Base-by-base conservation (phyloP, 2,329 filamentous ascomycete species). In the Trichothecium roseum region DNA sequence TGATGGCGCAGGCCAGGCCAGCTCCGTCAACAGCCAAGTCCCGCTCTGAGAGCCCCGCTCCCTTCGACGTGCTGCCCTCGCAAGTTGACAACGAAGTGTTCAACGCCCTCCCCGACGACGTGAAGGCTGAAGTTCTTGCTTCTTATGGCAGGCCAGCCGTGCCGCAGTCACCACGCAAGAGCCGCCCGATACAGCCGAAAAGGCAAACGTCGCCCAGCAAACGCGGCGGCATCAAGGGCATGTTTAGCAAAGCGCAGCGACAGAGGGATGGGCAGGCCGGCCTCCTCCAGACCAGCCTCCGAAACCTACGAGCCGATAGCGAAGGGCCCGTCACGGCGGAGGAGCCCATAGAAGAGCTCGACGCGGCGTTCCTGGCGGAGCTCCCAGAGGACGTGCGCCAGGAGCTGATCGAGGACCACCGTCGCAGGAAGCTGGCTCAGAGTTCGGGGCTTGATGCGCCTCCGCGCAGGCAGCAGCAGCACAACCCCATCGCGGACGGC, bases 21-120 rank as follows among this genome's bases (percentile, higher is more conserved):
- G 56, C 39, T 48, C 55, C 24, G 42, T 51, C 38, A 52, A 54
- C 12, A 50, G 53, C 28, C 29, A 44, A 22, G 17, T 51, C 41
- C 42, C 58, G 57, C 30, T 58, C 64, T 1, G 54, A 60, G 27
- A 60, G 61, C 40, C 59, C 63, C 9, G 59, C 59, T 29, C 57
- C 56, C 3, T 53, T 47, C 9, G 52, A 53, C 8, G 24, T 38
- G 18, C 81, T 78, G 2, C 78, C 85, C 18, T 85, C 86, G 1
- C 84, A 94, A 46, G 69, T 96, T 15, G 91, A 98, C 49, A 78
- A 78, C 0, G 85, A 89, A 29, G 83, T 87, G 2, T 81, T 96
- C 42, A 74, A 80, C 29, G 84, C 84, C 1, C 65, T 98, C 1
- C 91, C 91, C 0, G 78, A 82, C 27, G 86, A 94, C 42, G 76